Base-by-base conservation (phyloP, 306 rosid species). In the Acacia melanoxylon region DNA sequence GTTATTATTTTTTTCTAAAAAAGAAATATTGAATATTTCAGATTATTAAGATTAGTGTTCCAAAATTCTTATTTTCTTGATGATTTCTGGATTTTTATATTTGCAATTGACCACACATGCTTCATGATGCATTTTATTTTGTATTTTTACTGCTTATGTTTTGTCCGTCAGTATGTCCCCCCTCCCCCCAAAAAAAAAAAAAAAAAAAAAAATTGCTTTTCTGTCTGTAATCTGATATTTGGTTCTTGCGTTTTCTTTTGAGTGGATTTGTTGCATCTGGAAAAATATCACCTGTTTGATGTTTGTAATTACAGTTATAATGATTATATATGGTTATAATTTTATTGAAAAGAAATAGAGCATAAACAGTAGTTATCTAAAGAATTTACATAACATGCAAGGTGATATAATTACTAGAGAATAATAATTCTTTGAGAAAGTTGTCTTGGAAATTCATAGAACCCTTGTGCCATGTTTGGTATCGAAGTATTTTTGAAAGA, bases 1-100 rank as follows among this genome's bases (percentile, higher is more conserved):
- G 2, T 40, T 42, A n/a, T 12, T 70, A 20, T 10, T 0, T 41
- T 68, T 35, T 42, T 69, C 11, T 0, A 8, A 3, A 69, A 41
- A 42, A 65, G 62, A 80, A 81, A 14, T 63, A 80, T 24, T 76
- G 61, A 24, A 29, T 5, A n/a, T 59, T 29, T 56, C 25, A 14
- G 51, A 24, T 27, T 62, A 22, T 74, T 63, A 51, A 74, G 6
- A 4, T 75, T 42, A 42, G 7, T 24, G 69, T 56, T 42, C 40
- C 42, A n/a, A 58, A 72, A 72, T 20, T 42, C 17, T 48, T n/a
- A 10, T 58, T 58, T 58, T n/a, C 65, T 58, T 10, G 14, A 58
- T 22, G 65, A 22, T 10, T 56, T 58, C 41, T 58, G 65, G 65
- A 22, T 58, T 58, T 22, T 58, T 8, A 8, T 51, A 29, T n/a